These are phyloP conservation scores for Colletotrichum sp. DNA, from an alignment of 2,329 filamentous ascomycete genomes.

Conservation along the genomic window DNA sequence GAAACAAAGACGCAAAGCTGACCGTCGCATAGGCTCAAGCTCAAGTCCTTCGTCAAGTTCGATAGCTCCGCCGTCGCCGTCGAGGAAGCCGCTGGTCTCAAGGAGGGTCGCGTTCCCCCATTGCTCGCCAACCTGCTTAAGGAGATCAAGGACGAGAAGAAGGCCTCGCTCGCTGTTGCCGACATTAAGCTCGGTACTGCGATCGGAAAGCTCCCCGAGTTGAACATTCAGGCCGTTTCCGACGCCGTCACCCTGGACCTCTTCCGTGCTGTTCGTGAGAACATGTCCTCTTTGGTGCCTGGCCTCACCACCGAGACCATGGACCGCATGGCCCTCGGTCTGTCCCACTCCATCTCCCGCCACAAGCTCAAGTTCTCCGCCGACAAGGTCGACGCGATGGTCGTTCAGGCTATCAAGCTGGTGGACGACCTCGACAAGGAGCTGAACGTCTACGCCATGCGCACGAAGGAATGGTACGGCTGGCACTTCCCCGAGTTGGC, in stretches of 20 bases:
- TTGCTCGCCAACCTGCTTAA: conserved; percentile 84
- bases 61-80: conserved; percentile 90
- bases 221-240: conserved; percentile 81
- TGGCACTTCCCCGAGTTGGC: conserved; percentile 99
- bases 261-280: conserved; percentile 92
- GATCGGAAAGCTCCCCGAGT: conserved; percentile 88
- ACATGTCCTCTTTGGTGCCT: conserved; percentile 88
- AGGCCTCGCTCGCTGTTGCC: conserved; percentile 90
- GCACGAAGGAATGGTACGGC: conserved; percentile 99
- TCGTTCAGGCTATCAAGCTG: conserved; percentile 93
- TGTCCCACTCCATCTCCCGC: conserved; percentile 94
- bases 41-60: conserved; percentile 98
- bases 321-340: conserved; percentile 92
- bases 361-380: conserved; percentile 99
- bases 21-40: conserved; percentile 70
- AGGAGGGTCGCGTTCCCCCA: conserved; percentile 91
- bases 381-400: conserved; percentile 99
- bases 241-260: conserved; percentile 85
- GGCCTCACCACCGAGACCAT: conserved; percentile 85
- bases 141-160: conserved; percentile 95
- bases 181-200: conserved; percentile 91
- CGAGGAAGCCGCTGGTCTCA: conserved; percentile 83
- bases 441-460: conserved; percentile 97
- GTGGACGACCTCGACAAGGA: conserved; percentile 98
- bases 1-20: neutral